Evolutionary conservation across 179 eudicot genomes (phyloP).

Genomic region (Beta lomatogona): DNA sequence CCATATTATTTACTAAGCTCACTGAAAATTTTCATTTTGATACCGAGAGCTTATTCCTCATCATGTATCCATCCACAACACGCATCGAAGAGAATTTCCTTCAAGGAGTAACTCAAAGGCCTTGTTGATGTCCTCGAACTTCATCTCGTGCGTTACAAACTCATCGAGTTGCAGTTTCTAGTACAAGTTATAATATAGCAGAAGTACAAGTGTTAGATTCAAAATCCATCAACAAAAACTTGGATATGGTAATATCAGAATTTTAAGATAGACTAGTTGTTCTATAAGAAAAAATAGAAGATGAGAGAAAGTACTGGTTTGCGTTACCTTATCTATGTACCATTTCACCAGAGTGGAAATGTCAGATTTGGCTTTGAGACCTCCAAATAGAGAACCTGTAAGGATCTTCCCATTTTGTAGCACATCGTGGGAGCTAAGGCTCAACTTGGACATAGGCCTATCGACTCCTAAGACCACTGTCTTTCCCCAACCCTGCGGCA

Average conservation of each 20-base stretch:
- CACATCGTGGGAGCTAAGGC: slow-evolving; percentile 50
- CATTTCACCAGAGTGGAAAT: slow-evolving; percentile 61
- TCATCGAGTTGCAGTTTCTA: slow-evolving; percentile 75
- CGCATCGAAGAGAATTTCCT: slow-evolving; percentile 83
- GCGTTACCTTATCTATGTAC: slow-evolving; percentile 67
- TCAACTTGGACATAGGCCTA: slow-evolving; percentile 54
- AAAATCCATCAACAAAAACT: not conserved
- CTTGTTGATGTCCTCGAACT: slow-evolving; percentile 69
- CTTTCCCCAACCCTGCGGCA: slow-evolving; percentile 82
- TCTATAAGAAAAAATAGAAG: not conserved
- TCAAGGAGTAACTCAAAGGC: slow-evolving; percentile 69
- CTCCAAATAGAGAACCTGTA: slow-evolving; percentile 67
- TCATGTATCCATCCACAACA: slow-evolving; percentile 76
- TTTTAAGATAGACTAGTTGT: not conserved
- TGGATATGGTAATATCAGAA: no score
- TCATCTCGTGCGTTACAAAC: slow-evolving; percentile 84
- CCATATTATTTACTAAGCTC: no score
- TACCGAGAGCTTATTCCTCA: not conserved
- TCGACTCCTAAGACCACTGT: slow-evolving; percentile 76
- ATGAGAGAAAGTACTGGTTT: not conserved
- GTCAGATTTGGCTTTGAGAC: slow-evolving; percentile 77
- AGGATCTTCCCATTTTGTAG: slow-evolving; percentile 57
- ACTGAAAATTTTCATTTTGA: not conserved
- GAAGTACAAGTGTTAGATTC: not conserved
- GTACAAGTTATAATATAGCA: not conserved